Base-by-base conservation (phyloP, 164 flowering plant species). In the Protea cynaroides region DNA sequence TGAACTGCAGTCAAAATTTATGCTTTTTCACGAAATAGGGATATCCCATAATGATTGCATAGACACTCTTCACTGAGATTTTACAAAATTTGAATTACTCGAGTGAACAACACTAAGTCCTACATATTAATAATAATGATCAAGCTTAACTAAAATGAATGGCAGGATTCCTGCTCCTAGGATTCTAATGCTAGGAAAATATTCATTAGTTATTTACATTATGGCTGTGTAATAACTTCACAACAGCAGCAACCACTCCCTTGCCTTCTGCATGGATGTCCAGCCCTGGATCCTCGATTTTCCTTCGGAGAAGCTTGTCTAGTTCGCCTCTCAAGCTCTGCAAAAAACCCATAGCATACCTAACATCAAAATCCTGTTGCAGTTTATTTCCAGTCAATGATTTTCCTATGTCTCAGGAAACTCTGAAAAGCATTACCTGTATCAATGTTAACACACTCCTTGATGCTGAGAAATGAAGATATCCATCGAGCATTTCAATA, bases 401-500 rank as follows among this genome's bases (percentile, higher is more conserved):
- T 29, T 29, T 2, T 29, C 34, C 5, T 29, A 40, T 49, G 49
- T 23, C 19, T 2, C n/a, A 38, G 43, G 49, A 59, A 68, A 56
- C 4, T 19, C 37, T 18, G 29, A 25, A 9, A 34, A 52, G 59
- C 60, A 34, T 71, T 60, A 91, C 99, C 90, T 66, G 76, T 64
- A 94, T 91, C 65, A 94, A 79, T 44, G 84, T 85, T 58, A 91
- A 68, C 38, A 89, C 90, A 43, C 81, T 86, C 85, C 81, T 84
- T 23, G 99, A 86, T 38, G 99, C 92, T 23, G 99, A 91, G 70
- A 94, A 94, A 77, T 91, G 96, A 64, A 94, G 95, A 78, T 94
- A 94, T 17, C 99, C 99, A 24, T 83, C 96, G 51, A 94, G 90
- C 99, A 94, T 94, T 69, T 91, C 97, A 52, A 91, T 94, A 12